These are phyloP conservation scores for Glonium stellatum DNA, from an alignment of 495 filamentous ascomycete genomes.

Conservation along the genomic window DNA sequence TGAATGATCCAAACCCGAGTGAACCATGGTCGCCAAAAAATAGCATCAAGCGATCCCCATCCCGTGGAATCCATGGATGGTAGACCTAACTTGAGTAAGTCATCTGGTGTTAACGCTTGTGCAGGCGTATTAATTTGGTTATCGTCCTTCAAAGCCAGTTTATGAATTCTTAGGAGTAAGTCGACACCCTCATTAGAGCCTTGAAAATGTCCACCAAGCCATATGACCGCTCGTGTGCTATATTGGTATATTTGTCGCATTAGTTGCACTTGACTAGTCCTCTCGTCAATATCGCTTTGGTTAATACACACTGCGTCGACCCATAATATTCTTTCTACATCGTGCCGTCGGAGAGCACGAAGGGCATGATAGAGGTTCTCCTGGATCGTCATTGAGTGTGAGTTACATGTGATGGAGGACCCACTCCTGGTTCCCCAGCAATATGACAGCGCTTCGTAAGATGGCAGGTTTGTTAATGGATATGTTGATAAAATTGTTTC, in stretches of 20 bases:
- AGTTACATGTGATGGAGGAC: neutral
- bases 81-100: neutral
- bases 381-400: neutral
- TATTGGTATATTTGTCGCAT: neutral
- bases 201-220: neutral
- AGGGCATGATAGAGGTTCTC: neutral
- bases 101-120: neutral
- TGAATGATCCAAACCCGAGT: neutral
- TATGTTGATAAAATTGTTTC: neutral
- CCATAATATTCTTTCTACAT: neutral
- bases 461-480: neutral
- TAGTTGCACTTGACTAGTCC: neutral
- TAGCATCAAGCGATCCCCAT: neutral
- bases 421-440: neutral
- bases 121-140: neutral
- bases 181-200: neutral
- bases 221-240: neutral
- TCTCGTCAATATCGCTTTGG: neutral
- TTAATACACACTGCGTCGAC: neutral
- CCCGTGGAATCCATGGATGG: neutral
- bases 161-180: neutral
- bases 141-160: neutral
- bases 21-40: neutral
- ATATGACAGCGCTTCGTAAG: neutral
- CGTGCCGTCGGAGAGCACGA: neutral